phyloP scores from a whole-genome alignment of 225 moss, liverwort and hornwort genomes.

The Physcomitrium patens region DNA sequence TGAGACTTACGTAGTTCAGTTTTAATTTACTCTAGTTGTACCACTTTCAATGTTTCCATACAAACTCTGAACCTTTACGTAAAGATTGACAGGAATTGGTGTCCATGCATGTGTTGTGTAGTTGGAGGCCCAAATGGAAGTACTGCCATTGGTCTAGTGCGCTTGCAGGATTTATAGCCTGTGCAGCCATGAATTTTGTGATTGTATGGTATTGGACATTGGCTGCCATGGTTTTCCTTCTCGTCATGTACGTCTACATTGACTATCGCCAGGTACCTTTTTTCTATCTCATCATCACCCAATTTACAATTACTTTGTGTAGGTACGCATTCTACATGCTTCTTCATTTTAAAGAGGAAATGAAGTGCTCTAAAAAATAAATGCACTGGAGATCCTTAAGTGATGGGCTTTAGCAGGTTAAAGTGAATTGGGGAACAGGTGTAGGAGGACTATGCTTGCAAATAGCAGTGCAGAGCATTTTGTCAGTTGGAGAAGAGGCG shows the following conservation, averaged over 20 bases:
- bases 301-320: not conserved
- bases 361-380: not conserved
- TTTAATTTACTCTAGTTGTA: too few species aligned
- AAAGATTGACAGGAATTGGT: not conserved
- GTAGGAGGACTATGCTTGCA: conserved; percentile 90
- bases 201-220: conserved; percentile 96
- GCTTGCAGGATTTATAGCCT: conserved; percentile 80
- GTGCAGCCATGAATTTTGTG: conserved; percentile 88
- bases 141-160: conserved; percentile 91
- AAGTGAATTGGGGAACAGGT: conserved; percentile 99
- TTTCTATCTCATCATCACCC: not conserved
- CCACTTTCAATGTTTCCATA: too few species aligned
- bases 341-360: not conserved
- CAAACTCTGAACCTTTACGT: too few species aligned
- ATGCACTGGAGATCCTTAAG: too few species aligned
- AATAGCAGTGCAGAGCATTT: conserved; percentile 84
- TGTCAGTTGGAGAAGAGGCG: conserved; percentile 90
- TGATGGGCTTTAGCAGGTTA: conserved; percentile 60
- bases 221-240: conserved; percentile 77
- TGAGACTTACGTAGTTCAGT: conserved; percentile 16
- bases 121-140: conserved; percentile 98
- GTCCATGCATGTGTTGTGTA: conserved; percentile 33
- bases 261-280: conserved; percentile 83
- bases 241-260: conserved; percentile 80
- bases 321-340: not conserved